These are phyloP conservation scores for Phytophthora rubi DNA, from an alignment of 352 stramenopile genomes.

Conservation along the genomic window DNA sequence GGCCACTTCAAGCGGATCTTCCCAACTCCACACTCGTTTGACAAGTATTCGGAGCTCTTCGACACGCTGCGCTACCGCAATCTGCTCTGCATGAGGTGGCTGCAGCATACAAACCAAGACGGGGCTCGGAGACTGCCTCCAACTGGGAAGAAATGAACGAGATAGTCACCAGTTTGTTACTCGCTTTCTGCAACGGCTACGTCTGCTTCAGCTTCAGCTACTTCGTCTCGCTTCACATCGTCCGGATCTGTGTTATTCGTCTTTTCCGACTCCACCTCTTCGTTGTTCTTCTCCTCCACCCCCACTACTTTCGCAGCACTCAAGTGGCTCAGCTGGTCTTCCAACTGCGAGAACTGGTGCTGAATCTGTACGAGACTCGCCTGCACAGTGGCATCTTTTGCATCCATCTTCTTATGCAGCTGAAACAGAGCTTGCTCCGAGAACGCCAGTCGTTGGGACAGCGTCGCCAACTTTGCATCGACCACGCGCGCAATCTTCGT, in stretches of 20 bases:
- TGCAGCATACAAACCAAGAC: constrained; percentile 41
- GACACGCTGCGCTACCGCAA: constrained; percentile 62
- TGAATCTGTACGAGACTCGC: constrained; percentile 49
- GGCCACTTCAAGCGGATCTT: constrained; percentile 84
- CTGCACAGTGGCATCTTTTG: constrained; percentile 45
- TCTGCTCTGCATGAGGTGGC: constrained; percentile 66
- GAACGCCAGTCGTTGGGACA: constrained; percentile 64
- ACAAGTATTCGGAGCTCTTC: constrained; percentile 62
- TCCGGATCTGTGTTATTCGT: constrained; percentile 1
- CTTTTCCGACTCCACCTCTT: constrained; percentile 4
- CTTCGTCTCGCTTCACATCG: constrained; percentile 3
- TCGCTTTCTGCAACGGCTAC: constrained; percentile 5
- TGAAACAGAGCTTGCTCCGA: constrained; percentile 73
- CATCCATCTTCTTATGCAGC: constrained; percentile 63
- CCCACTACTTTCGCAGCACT: constrained; percentile 9
- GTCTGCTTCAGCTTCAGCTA: not conserved
- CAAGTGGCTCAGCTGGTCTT: constrained; percentile 44
- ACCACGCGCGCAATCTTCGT: constrained; percentile 64
- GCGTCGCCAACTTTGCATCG: constrained; percentile 59
- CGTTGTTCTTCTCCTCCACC: constrained; percentile 6
- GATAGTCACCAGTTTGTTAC: constrained; percentile 44
- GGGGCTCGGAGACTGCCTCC: constrained; percentile 26
- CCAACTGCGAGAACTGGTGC: constrained; percentile 49
- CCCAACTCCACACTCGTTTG: constrained; percentile 57
- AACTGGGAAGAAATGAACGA: constrained; percentile 48